These are phyloP conservation scores for Thalassiosira profunda DNA, from an alignment of 108 stramenopile genomes.

Conservation along the genomic window DNA sequence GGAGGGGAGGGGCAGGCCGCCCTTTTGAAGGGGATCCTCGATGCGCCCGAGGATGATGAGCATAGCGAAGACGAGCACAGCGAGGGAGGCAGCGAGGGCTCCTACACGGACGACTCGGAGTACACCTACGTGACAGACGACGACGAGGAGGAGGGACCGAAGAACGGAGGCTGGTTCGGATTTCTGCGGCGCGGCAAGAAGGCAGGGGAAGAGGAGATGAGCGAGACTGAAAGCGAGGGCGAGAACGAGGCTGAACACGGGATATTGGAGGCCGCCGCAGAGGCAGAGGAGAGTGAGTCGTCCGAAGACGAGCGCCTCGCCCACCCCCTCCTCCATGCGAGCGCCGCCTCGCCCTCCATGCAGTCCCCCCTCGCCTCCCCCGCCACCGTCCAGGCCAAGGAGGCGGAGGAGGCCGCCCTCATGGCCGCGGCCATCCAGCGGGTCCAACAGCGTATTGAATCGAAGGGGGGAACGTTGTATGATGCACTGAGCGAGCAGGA, in stretches of 20 bases:
- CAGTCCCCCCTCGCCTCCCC: neutral
- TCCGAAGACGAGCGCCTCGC: neutral
- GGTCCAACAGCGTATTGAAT: conserved; percentile 32
- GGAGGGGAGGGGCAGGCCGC: too few species aligned
- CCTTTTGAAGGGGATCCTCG: too few species aligned
- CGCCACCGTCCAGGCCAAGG: neutral
- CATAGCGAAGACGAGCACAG: conserved; percentile 14
- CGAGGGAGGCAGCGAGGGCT: neutral
- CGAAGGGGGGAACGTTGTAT: conserved; percentile 26
- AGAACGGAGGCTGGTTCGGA: conserved; percentile 23
- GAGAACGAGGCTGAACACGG: neutral
- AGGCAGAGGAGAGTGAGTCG: conserved; percentile 4
- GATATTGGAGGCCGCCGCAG: neutral
- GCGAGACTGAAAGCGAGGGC: conserved; percentile 8
- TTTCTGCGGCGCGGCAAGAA: conserved; percentile 11
- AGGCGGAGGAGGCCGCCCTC: conserved; percentile 16
- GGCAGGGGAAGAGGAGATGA: neutral
- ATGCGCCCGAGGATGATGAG: too few species aligned
- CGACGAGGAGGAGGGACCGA: neutral
- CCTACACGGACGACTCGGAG: conserved; percentile 13
- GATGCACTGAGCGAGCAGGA: conserved; percentile 7
- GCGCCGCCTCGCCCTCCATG: neutral
- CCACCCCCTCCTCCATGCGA: neutral
- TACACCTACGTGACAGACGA: conserved; percentile 27
- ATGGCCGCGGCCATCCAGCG: conserved; percentile 46